phyloP scores from a whole-genome alignment of 345 rosid genomes.

The Clausena lansium region DNA sequence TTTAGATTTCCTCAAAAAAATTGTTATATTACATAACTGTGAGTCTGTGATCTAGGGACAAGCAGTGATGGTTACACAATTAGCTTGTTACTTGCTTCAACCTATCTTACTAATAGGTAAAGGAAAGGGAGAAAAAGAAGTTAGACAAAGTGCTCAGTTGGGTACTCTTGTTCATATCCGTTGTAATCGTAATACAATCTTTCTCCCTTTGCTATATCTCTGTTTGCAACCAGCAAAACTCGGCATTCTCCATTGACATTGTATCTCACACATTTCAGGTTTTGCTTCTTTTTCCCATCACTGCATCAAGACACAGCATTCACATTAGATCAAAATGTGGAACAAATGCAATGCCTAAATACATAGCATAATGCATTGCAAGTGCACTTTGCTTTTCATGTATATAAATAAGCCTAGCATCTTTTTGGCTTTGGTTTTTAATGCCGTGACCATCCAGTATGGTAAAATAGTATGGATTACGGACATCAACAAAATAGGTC shows the following conservation, averaged over 20 bases:
- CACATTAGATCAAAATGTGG: not conserved
- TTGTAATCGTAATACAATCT: constrained; percentile 92
- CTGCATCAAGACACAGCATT: constrained; percentile 41
- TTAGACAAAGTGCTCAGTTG: constrained; percentile 93
- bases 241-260: constrained; percentile 77
- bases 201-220: constrained; percentile 80
- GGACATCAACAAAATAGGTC: not conserved
- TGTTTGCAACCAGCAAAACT: constrained; percentile 81
- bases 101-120: not conserved
- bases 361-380: not conserved
- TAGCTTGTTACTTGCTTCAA: constrained; percentile 12
- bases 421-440: not conserved
- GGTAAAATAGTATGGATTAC: not conserved
- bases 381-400: not conserved
- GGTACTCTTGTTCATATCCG: constrained; percentile 85
- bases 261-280: constrained; percentile 86
- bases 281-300: constrained; percentile 95
- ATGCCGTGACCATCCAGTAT: not conserved
- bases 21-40: not conserved
- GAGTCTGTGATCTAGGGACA: not conserved
- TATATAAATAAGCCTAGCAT: not conserved
- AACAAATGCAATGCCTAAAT: not conserved
- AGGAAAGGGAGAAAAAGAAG: not conserved
- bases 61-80: constrained; percentile 13
- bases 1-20: not conserved